These are phyloP conservation scores for Juglanconis sp. DNA, from an alignment of 2,329 filamentous ascomycete species.

Conservation along the genomic window DNA sequence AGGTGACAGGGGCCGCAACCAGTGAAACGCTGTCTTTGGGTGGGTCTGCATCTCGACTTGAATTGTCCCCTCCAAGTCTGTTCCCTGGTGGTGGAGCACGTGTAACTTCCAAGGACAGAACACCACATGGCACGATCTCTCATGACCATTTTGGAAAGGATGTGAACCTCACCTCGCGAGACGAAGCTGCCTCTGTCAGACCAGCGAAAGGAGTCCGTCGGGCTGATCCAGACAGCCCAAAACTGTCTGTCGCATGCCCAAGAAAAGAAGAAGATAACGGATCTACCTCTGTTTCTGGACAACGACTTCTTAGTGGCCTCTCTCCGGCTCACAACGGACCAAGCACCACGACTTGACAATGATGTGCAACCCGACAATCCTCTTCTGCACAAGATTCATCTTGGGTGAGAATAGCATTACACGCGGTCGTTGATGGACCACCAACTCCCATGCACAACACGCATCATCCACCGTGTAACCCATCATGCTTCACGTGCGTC, in stretches of 20 bases:
- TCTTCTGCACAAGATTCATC: not conserved
- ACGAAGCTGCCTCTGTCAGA: not conserved
- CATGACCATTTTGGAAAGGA: not conserved
- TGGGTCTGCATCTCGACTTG: not conserved
- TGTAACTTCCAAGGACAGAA: not conserved
- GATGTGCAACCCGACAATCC: not conserved
- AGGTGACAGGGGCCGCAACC: not conserved
- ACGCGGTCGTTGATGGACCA: not conserved
- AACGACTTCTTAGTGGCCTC: too few species aligned
- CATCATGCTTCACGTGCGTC: constrained; percentile 14
- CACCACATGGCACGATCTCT: not conserved
- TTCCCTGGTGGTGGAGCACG: not conserved
- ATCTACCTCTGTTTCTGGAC: not conserved
- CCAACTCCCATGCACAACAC: not conserved
- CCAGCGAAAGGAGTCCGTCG: too few species aligned
- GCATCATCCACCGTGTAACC: not conserved
- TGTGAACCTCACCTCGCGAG: not conserved
- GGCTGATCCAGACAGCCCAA: not conserved
- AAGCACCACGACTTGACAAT: not conserved
- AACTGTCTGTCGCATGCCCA: not conserved
- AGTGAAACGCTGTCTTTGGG: too few species aligned
- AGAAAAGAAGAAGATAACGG: not conserved
- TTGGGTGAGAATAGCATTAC: not conserved
- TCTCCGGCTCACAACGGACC: too few species aligned
- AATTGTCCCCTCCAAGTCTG: not conserved